These are phyloP conservation scores for Microthlaspi erraticum DNA, from an alignment of 345 rosid species.

Conservation along the genomic window DNA sequence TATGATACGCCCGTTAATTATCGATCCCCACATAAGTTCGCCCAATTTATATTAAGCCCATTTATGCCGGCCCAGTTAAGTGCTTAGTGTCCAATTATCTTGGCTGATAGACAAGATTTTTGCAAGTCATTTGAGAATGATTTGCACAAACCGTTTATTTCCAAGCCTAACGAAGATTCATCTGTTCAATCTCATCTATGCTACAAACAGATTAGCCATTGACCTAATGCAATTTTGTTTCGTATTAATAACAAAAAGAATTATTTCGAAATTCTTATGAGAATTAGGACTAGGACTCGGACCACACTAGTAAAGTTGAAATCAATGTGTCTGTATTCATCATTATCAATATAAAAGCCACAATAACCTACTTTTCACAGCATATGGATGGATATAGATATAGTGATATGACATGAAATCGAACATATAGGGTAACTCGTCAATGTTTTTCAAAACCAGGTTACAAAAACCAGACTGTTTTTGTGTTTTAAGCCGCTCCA, in stretches of 20 bases:
- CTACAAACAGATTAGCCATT: not conserved
- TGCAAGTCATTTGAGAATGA: not conserved
- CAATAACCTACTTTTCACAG: slow-evolving; percentile 9
- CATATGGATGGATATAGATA: not conserved
- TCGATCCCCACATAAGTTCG: not conserved
- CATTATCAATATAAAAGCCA: slow-evolving; percentile 16
- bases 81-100: too few species aligned
- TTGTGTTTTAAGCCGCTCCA: too few species aligned
- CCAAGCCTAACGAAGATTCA: not conserved
- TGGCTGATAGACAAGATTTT: not conserved
- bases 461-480: too few species aligned
- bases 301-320: slow-evolving; percentile 16
- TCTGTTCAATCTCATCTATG: not conserved
- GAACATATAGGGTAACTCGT: not conserved
- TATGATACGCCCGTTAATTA: not conserved
- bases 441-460: not conserved
- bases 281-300: slow-evolving; percentile 4
- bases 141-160: not conserved
- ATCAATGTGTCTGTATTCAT: slow-evolving; percentile 10
- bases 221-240: not conserved
- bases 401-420: not conserved
- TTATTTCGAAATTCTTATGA: too few species aligned
- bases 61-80: slow-evolving; percentile 1
- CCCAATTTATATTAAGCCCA: slow-evolving; percentile 11
- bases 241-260: not conserved